A percentile compares a stretch with the other conserved stretches of the same genome.
Conservation (phyloP, 179 eudicot species). For the Drosera spatulata region DNA sequence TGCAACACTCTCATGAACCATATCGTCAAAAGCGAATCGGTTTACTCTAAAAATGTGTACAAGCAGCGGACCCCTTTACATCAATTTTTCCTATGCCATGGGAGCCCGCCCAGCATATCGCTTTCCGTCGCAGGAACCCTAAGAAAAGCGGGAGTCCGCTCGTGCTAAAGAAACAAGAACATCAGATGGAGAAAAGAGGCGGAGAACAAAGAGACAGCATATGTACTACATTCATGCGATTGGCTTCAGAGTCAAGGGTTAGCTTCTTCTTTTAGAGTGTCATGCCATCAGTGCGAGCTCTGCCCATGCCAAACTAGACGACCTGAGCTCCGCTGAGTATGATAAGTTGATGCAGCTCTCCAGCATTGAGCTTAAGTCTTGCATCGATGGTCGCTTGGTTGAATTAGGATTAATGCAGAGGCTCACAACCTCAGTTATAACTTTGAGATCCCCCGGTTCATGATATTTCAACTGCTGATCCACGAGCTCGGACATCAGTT, state of each 20-base stretch:
- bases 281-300: constrained; percentile 76
- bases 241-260: constrained; percentile 32
- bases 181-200: too few species aligned
- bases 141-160: too few species aligned
- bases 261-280: constrained; percentile 14
- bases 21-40: too few species aligned
- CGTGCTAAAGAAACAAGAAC: too few species aligned
- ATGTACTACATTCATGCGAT: too few species aligned
- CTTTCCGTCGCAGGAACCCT: too few species aligned
- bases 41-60: too few species aligned
- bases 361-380: constrained; percentile 41
- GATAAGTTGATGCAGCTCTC: constrained; percentile 64
- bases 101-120: too few species aligned
- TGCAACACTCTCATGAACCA: too few species aligned
- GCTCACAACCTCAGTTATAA: constrained; percentile 55
- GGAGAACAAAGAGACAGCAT: too few species aligned
- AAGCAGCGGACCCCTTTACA: too few species aligned
- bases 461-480: constrained; percentile 81
- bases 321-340: constrained; percentile 56
- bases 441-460: constrained; percentile 54
- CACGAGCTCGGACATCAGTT: constrained; percentile 45
- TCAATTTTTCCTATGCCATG: too few species aligned
- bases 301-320: constrained; percentile 90
- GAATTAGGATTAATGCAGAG: constrained; percentile 56
- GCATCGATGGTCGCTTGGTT: constrained; percentile 35